Percentiles rank a stretch among this genome's conserved stretches.
These are phyloP conservation scores for Scenedesmus sp. DNA, from an alignment of 163 green algal genomes.

Conservation along the genomic window DNA sequence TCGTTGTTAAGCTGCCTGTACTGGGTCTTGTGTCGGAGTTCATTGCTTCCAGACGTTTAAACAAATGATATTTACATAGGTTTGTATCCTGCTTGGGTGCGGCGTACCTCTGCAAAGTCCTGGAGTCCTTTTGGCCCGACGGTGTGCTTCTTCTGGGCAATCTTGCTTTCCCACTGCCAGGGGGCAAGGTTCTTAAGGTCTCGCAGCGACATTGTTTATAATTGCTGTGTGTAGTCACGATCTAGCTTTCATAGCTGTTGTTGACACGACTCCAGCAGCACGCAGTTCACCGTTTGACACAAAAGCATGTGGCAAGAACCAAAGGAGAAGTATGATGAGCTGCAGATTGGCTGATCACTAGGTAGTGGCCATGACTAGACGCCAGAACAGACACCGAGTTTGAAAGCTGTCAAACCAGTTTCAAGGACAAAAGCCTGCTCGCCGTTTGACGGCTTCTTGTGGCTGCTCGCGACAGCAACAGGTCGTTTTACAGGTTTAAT, in stretches of 20 bases:
- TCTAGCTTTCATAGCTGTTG: background rate
- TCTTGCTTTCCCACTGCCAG: slow-evolving; percentile 44
- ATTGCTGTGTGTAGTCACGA: background rate
- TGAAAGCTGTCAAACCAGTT: slow-evolving; percentile 2
- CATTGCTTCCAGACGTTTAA: background rate
- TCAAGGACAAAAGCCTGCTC: background rate
- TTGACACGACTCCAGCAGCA: background rate
- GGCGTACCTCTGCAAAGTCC: slow-evolving; percentile 39
- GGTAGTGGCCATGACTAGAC: background rate
- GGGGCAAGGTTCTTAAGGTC: slow-evolving; percentile 37
- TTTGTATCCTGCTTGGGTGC: background rate
- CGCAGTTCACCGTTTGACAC: background rate
- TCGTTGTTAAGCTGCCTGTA: slow-evolving; percentile 9
- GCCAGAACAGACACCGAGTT: background rate
- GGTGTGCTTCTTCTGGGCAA: slow-evolving; percentile 38
- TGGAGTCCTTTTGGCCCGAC: slow-evolving; percentile 39
- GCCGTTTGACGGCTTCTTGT: background rate
- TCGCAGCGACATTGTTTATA: slow-evolving; percentile 19
- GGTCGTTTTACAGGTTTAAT: too few relatives aligned
- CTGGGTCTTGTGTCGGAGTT: background rate
- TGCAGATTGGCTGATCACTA: too few relatives aligned
- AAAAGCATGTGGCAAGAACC: background rate
- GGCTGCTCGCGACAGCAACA: background rate
- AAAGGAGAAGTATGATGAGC: background rate
- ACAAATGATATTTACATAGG: background rate